These are phyloP conservation scores for Croton laevigatus DNA, from an alignment of 441 rosid genomes.

Conservation along the genomic window DNA sequence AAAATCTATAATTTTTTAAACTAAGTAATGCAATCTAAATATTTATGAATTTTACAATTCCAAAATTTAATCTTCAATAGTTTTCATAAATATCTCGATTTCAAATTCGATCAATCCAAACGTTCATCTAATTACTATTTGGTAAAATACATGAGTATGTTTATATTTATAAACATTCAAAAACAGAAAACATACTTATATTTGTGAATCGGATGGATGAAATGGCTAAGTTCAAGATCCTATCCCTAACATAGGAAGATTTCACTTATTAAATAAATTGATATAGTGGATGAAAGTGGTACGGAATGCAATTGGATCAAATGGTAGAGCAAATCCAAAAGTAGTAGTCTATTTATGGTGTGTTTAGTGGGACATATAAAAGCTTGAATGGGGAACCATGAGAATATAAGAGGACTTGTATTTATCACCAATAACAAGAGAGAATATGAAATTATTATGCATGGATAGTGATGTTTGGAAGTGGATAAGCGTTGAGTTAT, in stretches of 20 bases:
- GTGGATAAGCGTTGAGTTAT: neutral
- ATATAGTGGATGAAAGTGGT: conserved; percentile 1
- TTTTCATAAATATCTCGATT: too few species aligned
- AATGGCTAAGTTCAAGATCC: conserved; percentile 5
- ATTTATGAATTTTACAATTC: too few species aligned
- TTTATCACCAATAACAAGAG: neutral
- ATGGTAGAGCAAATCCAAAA: conserved; percentile 5
- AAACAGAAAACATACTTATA: too few species aligned
- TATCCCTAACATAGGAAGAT: neutral
- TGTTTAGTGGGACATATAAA: conserved; percentile 25
- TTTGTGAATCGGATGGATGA: too few species aligned
- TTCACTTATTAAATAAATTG: conserved; percentile 3
- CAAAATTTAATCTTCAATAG: too few species aligned
- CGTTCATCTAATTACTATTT: too few species aligned
- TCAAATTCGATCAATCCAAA: too few species aligned
- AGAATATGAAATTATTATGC: conserved; percentile 11
- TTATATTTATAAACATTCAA: too few species aligned
- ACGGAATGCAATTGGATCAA: neutral
- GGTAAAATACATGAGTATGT: too few species aligned
- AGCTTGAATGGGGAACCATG: conserved; percentile 23
- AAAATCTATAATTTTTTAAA: too few species aligned
- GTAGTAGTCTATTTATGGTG: neutral
- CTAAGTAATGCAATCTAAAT: too few species aligned
- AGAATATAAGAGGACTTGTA: conserved; percentile 20
- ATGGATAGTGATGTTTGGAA: conserved; percentile 17